A percentile compares a stretch with the other conserved stretches of the same genome.
Conservation (phyloP, 495 filamentous ascomycete species). For the Paragyromitra xinjiangensis region DNA sequence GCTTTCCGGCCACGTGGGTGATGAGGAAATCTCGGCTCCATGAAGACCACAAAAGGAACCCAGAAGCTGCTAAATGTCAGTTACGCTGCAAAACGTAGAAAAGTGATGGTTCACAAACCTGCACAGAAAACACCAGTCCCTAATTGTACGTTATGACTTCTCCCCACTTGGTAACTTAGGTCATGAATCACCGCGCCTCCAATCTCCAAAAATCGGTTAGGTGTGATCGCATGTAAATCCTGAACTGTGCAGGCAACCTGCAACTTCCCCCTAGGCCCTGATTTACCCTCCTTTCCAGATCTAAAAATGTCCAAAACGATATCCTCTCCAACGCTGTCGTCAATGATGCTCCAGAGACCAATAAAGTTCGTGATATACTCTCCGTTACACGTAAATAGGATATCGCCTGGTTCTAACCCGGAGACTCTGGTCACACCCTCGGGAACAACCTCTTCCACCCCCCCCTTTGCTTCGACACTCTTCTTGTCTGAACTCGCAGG, state of each 20-base stretch:
- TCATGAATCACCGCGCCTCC: slow-evolving; percentile 58
- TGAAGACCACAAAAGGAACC: slow-evolving; percentile 57
- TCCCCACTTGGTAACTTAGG: slow-evolving; percentile 55
- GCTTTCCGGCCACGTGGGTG: slow-evolving; percentile 56
- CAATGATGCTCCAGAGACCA: slow-evolving; percentile 57
- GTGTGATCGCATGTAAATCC: slow-evolving; percentile 57
- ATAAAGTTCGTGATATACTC: slow-evolving; percentile 57
- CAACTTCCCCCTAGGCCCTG: slow-evolving; percentile 46
- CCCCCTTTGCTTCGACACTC: slow-evolving; percentile 30
- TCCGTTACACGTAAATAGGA: slow-evolving; percentile 56
- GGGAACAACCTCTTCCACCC: slow-evolving; percentile 25
- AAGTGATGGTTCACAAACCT: slow-evolving; percentile 34
- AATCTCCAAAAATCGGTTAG: slow-evolving; percentile 56
- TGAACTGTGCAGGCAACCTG: slow-evolving; percentile 54
- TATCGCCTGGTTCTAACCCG: slow-evolving; percentile 57
- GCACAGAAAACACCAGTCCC: slow-evolving; percentile 58
- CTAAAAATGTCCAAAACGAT: slow-evolving; percentile 55
- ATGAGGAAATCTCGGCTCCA: slow-evolving; percentile 58
- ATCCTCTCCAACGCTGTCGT: slow-evolving; percentile 56
- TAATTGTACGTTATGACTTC: slow-evolving; percentile 56
- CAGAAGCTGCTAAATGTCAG: slow-evolving; percentile 52
- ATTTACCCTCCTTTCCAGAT: slow-evolving; percentile 50
- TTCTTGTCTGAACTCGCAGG: slow-evolving; percentile 51
- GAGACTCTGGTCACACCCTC: slow-evolving; percentile 51
- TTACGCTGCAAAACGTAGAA: slow-evolving; percentile 7